These are phyloP conservation scores for Didymellaceae sp. DNA, from an alignment of 2,329 filamentous ascomycete genomes.

Conservation along the genomic window DNA sequence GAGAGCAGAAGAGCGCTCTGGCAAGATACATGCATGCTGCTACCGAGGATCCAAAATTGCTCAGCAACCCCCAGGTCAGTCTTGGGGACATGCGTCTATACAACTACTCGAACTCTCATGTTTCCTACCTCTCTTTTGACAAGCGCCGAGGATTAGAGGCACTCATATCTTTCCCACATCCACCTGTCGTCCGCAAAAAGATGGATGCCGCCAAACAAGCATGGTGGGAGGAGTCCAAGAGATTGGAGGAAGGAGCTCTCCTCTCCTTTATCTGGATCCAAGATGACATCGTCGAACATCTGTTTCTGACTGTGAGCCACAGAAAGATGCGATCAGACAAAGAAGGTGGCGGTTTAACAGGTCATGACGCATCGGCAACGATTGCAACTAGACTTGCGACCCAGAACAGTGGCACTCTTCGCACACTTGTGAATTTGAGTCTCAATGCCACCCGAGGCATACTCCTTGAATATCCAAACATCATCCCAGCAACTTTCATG, in stretches of 20 bases:
- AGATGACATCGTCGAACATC: slow-evolving; percentile 23
- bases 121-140: slow-evolving; percentile 28
- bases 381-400: neutral
- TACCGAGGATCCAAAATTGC: neutral
- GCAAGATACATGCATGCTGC: neutral
- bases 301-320: slow-evolving; percentile 34
- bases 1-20: slow-evolving; percentile 31
- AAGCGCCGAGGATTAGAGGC: slow-evolving; percentile 26
- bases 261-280: slow-evolving; percentile 35
- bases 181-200: slow-evolving; percentile 18
- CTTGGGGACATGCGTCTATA: slow-evolving; percentile 31
- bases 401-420: neutral
- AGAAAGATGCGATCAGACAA: slow-evolving; percentile 13
- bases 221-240: slow-evolving; percentile 42
- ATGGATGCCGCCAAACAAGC: slow-evolving; percentile 8
- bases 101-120: slow-evolving; percentile 25
- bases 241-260: slow-evolving; percentile 33
- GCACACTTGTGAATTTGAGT: neutral
- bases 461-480: slow-evolving; percentile 36
- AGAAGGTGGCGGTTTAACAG: slow-evolving; percentile 16
- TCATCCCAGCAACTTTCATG: slow-evolving; percentile 41
- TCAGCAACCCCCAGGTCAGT: neutral
- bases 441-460: slow-evolving; percentile 26
- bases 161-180: slow-evolving; percentile 34
- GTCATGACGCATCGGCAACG: neutral